Conservation (phyloP, 2,329 filamentous ascomycete genomes). For the Pseudogymnoascus sp. region DNA sequence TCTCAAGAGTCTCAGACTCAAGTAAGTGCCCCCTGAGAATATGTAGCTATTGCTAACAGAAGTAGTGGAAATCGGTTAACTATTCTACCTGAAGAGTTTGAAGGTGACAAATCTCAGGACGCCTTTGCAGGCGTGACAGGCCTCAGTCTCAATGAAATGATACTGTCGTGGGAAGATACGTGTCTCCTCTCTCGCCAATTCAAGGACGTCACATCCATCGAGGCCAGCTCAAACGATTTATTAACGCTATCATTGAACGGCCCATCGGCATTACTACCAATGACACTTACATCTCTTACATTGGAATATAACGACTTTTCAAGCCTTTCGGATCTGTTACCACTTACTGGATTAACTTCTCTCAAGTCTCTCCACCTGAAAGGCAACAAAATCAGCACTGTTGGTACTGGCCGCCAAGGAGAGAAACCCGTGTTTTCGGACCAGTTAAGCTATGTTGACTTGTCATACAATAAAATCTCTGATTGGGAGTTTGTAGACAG, state of each 20-base stretch:
- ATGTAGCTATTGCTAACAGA: not conserved
- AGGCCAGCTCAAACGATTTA: conserved; percentile 51
- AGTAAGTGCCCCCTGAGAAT: conserved; percentile 42
- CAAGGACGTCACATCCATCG: conserved; percentile 40
- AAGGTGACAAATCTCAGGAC: conserved; percentile 20
- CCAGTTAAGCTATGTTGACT: conserved; percentile 48
- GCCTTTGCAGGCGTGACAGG: conserved; percentile 46
- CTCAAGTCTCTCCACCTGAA: conserved; percentile 63
- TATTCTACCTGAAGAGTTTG: conserved; percentile 36
- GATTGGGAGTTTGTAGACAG: conserved; percentile 68
- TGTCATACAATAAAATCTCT: conserved; percentile 62
- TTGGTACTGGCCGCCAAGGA: not conserved
- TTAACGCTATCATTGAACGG: conserved; percentile 38
- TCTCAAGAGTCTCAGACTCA: conserved; percentile 59
- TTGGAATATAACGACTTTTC: conserved; percentile 66
- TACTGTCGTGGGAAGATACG: conserved; percentile 59
- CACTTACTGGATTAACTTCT: conserved; percentile 41
- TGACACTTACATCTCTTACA: conserved; percentile 52
- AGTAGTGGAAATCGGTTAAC: conserved; percentile 65
- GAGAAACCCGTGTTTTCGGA: conserved; percentile 15
- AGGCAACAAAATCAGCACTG: conserved; percentile 55
- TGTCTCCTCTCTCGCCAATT: conserved; percentile 46
- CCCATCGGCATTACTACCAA: conserved; percentile 27
- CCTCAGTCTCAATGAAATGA: conserved; percentile 57
- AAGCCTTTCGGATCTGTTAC: conserved; percentile 46